Evolutionary conservation across 495 filamentous ascomycete species (phyloP), one percentile per base, ranked within the genome.

Genomic region (Cenococcum geophilum): DNA sequence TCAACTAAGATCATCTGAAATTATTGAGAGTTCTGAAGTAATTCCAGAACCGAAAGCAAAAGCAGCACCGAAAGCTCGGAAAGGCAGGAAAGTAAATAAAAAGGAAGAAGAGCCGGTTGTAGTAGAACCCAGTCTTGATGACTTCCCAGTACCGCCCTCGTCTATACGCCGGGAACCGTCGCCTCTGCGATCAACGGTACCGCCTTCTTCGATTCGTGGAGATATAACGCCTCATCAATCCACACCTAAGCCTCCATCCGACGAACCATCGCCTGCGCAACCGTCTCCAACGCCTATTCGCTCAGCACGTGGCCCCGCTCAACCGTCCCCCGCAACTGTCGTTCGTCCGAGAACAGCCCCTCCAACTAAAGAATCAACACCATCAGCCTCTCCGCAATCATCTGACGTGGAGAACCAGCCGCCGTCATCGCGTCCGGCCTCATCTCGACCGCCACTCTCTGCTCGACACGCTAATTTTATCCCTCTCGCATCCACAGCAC

Each of bases 401-500:
- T 66, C 63, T 20, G 55, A 66, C 60, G 63, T 62, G 22, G 63
- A 66, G 43, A 66, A 66, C 55, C 18, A 35, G 18, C 87, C 87
- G 0, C 88, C 87, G 3, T 85, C 85, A 5, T 23, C 49, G 6
- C 49, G 49, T 9, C 49, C 49, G 10, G 76, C 79, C 51, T 68
- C 63, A 70, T 73, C 69, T 16, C 64, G 76, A 4, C 68, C 68
- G 34, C 64, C 68, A 37, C 59, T 67, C 4, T 56, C 54, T 4
- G 22, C 34, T n/a, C 32, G 54, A 5, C 59, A 57, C n/a, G 58
- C 58, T 6, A 64, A 55, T 25, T 74, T 72, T 14, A 66, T 76
- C 5, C 83, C 86, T 1, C 66, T 89, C 10, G 74, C 76, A 2
- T 66, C 72, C 5, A 88, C 86, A 1, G 87, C 88, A 10, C 18